phyloP scores from a whole-genome alignment of 495 filamentous ascomycete genomes.

The Lichina pygmaea region DNA sequence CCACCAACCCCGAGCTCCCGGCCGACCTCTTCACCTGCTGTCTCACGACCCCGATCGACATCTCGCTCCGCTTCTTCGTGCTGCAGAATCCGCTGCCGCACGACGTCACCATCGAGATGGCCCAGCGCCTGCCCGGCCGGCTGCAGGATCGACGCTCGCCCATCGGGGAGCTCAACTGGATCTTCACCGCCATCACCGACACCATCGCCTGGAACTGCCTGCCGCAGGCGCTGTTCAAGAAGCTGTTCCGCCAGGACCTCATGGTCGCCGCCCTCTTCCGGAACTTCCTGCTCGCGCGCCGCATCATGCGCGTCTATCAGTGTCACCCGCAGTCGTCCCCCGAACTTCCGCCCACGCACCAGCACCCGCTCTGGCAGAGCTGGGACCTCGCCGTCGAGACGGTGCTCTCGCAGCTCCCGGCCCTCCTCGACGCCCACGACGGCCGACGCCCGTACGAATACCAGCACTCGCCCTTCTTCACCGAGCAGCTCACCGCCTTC shows the following conservation, averaged over 20 bases:
- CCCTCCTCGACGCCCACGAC: constrained; percentile 47
- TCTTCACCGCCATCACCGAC: constrained; percentile 96
- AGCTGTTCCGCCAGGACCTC: constrained; percentile 90
- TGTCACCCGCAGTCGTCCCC: constrained; percentile 83
- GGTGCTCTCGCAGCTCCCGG: constrained; percentile 72
- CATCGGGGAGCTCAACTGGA: constrained; percentile 93
- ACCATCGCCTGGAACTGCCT: constrained; percentile 96
- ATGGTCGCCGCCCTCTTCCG: constrained; percentile 96
- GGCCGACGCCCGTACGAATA: constrained; percentile 65
- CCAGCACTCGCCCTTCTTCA: constrained; percentile 84
- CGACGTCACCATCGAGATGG: constrained; percentile 48
- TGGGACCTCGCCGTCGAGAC: constrained; percentile 96
- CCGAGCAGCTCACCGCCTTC: constrained; percentile 90
- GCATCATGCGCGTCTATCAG: constrained; percentile 84
- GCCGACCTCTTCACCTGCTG: constrained; percentile 94
- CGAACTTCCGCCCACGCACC: constrained; percentile 66
- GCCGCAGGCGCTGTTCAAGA: constrained; percentile 71
- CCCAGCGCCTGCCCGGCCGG: constrained; percentile 54
- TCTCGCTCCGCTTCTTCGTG: constrained; percentile 83
- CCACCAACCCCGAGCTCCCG: constrained; percentile 85
- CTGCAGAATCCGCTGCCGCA: constrained; percentile 69
- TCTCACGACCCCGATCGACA: constrained; percentile 87
- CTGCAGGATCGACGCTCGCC: constrained; percentile 86
- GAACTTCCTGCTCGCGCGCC: constrained; percentile 82
- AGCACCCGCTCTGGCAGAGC: constrained; percentile 85